Evolutionary conservation across 2,329 filamentous ascomycete genomes (phyloP).

Genomic region (Chaetomium sp.): DNA sequence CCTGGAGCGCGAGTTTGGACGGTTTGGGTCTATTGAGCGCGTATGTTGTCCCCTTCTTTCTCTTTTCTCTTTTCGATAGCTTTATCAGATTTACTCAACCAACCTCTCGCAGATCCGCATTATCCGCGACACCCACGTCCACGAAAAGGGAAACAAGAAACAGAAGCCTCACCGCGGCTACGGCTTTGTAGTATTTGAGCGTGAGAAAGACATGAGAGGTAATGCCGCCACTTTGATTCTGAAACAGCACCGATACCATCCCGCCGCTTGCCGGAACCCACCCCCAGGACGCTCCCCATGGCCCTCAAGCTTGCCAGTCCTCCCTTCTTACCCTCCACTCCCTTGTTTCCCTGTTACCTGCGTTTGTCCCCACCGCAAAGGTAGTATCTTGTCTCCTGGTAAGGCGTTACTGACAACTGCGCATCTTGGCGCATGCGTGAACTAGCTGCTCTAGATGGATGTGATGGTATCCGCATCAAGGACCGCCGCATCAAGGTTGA

Average conservation of each 20-base stretch:
- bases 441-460: constrained; percentile 81
- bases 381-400: constrained; percentile 37
- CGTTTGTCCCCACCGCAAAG: constrained; percentile 25
- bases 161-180: constrained; percentile 83
- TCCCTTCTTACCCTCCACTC: constrained; percentile 12
- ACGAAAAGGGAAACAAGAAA: constrained; percentile 66
- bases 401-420: constrained; percentile 65
- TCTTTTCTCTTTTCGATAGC: not conserved
- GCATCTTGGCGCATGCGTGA: constrained; percentile 48
- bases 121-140: constrained; percentile 66
- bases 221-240: constrained; percentile 47
- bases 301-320: constrained; percentile 54
- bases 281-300: constrained; percentile 34
- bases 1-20: constrained; percentile 85
- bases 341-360: constrained; percentile 16
- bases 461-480: constrained; percentile 86
- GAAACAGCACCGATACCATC: constrained; percentile 8
- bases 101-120: constrained; percentile 65
- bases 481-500: constrained; percentile 90
- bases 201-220: constrained; percentile 99
- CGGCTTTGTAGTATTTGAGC: constrained; percentile 93
- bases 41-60: constrained; percentile 42
- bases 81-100: constrained; percentile 5
- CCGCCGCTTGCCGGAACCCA: constrained; percentile 10
- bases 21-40: constrained; percentile 89